Base-by-base conservation (phyloP, 805 yeast genomes). In the Candida boleticola region DNA sequence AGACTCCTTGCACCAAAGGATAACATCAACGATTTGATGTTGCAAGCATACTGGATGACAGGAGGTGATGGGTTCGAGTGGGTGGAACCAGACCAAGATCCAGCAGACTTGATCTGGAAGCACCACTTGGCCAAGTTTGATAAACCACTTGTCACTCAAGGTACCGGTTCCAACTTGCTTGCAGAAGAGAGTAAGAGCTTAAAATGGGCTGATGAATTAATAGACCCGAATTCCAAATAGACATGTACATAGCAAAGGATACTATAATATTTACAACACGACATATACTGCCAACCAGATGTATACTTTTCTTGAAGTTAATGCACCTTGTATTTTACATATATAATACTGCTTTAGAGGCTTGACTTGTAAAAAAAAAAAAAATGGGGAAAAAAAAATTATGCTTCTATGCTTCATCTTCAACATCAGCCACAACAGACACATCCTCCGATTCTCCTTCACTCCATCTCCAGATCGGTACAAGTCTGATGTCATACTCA, bases 41-140 rank as follows among this genome's bases (percentile, higher is more conserved):
- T 87, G 50, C 85, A 86, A 55, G 95, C 89, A 51, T 87, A 86
- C 63, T 87, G 96, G 96, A 79, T 86, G 56, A 74, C 84, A 32
- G 86, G 88, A 5, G 96, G 96, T 23, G 90, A 83, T 41, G 89
- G 89, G 11, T 87, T 85, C 55, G 86, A 83, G 46, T 87, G 96
- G 96, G 83, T 78, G 10, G 96, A 87, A 55, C 95, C 95, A 0
- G 96, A 87, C 57, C 85, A 84, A 55, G 96, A 88, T 55, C 96
- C 96, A 0, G 95, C 93, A 0, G 89, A 82, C 17, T 47, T 80
- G 14, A 39, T 63, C 19, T 71, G 75, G 76, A 55, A 57, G 37
- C 39, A 54, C 4, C 67, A 67, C 42, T 52, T 70, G 43, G 44
- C 50, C 3, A 40, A 41, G 38, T 54, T 50, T 30, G 50, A 59